These are phyloP conservation scores for Penicillium occitanis DNA, from an alignment of 2,329 filamentous ascomycete species.

Conservation along the genomic window DNA sequence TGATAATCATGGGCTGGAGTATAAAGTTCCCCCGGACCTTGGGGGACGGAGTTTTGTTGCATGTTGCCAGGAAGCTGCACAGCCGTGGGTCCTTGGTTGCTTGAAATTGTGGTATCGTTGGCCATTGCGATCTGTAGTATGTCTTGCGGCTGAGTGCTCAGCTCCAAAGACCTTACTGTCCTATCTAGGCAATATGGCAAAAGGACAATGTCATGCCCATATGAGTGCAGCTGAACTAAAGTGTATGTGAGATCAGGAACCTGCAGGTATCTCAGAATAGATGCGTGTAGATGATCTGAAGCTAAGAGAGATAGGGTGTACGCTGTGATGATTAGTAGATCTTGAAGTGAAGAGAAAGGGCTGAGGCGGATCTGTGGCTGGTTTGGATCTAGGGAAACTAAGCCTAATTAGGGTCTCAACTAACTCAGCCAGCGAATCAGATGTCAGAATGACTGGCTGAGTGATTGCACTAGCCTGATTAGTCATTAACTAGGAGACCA, in stretches of 20 bases:
- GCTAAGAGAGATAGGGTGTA: neutral
- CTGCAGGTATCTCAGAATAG: neutral
- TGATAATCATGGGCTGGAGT: constrained; percentile 18
- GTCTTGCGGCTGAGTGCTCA: neutral
- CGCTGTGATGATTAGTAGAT: neutral
- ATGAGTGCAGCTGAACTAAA: neutral
- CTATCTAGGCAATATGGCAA: neutral
- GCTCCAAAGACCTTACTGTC: neutral
- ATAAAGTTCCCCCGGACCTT: constrained; percentile 6
- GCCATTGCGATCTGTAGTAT: neutral
- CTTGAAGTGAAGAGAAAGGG: neutral
- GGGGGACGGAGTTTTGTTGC: neutral
- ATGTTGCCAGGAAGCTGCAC: neutral
- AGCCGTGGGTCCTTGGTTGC: neutral
- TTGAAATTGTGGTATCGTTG: neutral
- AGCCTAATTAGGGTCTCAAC: neutral
- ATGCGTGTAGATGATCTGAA: neutral
- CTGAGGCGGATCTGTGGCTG: neutral
- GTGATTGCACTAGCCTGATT: constrained; percentile 3
- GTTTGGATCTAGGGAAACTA: neutral
- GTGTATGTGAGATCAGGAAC: neutral
- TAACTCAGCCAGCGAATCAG: neutral
- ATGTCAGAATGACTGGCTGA: neutral
- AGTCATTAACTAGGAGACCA: neutral
- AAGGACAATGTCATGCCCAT: neutral